Evolutionary conservation across 257 asterid species (phyloP).

Genomic region (Penstemon barbatus): DNA sequence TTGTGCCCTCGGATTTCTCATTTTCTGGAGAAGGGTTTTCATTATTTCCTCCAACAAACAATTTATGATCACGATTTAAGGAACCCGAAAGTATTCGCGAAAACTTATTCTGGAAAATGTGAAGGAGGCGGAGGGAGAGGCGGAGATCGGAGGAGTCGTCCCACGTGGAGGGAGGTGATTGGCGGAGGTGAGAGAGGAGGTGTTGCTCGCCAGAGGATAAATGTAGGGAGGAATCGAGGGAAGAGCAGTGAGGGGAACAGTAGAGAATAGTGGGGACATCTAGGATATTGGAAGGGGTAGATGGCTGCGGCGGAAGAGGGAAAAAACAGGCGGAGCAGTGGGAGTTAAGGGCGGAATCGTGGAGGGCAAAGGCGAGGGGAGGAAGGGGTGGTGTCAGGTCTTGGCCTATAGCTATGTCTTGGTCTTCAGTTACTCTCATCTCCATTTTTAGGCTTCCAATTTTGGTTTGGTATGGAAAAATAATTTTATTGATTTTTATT

Average conservation of each 20-base stretch:
- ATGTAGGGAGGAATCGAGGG: slow-evolving; percentile 52
- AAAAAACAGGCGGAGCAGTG: slow-evolving; percentile 77
- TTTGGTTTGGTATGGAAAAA: not conserved
- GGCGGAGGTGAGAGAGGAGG: slow-evolving; percentile 36
- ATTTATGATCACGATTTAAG: slow-evolving; percentile 31
- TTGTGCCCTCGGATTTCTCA: not conserved
- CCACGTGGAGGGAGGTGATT: slow-evolving; percentile 35
- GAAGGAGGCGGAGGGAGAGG: slow-evolving; percentile 67
- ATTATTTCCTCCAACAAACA: slow-evolving; percentile 12
- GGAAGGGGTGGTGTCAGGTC: slow-evolving; percentile 68
- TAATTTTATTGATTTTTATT: not conserved
- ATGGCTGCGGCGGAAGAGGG: slow-evolving; percentile 38
- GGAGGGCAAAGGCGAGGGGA: slow-evolving; percentile 68
- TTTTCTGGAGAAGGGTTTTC: not conserved
- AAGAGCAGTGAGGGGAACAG: slow-evolving; percentile 70
- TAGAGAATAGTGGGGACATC: slow-evolving; percentile 43
- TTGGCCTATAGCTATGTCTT: slow-evolving; percentile 44
- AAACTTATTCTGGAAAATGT: slow-evolving; percentile 25
- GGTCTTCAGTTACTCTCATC: slow-evolving; percentile 51
- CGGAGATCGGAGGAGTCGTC: slow-evolving; percentile 62
- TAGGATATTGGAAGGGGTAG: slow-evolving; percentile 23
- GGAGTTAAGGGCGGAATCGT: slow-evolving; percentile 46
- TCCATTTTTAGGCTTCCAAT: slow-evolving; percentile 38
- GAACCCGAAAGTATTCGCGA: slow-evolving; percentile 24
- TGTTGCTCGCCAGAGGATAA: slow-evolving; percentile 55